Base-by-base conservation (phyloP, 768 basidiomycete genomes). In the Leccinum truebloodii region DNA sequence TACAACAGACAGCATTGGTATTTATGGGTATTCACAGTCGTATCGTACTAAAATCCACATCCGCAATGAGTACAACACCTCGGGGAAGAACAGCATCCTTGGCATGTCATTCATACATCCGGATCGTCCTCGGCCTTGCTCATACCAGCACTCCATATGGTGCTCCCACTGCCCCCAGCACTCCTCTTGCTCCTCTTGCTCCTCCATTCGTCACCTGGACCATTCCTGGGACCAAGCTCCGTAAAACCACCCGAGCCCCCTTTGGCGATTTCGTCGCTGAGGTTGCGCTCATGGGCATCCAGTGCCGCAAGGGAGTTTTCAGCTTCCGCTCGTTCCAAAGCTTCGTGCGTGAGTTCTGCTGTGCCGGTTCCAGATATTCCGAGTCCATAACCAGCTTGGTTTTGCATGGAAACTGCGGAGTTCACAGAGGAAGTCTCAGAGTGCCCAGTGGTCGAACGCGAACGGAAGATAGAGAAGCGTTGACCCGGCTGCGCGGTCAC, bases 141-240 rank as follows among this genome's bases (percentile, higher is more conserved):
- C 86, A 90, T 87, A 34, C 91, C 91, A 54, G 91, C 91, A 71
- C 92, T 93, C 87, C 88, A 94, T 30, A 94, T 89, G 1, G 92
- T 94, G 73, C 89, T 90, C 39, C 84, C 83, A 63, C 87, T 88
- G 8, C 87, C 88, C 41, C 85, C 83, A 24, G 72, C 81, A 62
- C 86, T 88, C 35, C 64, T 66, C 59, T 63, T 78, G 52, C 77
- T 76, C 61, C 81, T 79, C 52, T 82, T 76, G 57, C 85, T 84
- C 62, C 86, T 81, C 69, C 88, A 80, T 59, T 87, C 82, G 32
- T 81, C 78, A 10, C 80, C 74, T 6, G 62, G 39, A 48, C 71
- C 72, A 54, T 78, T 78, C 52, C 83, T 79, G 37, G 78, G 78
- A 18, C 78, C 76, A 56, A 92, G 83, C 69, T 95, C 93, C 1